Conservation (phyloP, 169 alveolate genomes). For the Cryptosporidium meleagridis region DNA sequence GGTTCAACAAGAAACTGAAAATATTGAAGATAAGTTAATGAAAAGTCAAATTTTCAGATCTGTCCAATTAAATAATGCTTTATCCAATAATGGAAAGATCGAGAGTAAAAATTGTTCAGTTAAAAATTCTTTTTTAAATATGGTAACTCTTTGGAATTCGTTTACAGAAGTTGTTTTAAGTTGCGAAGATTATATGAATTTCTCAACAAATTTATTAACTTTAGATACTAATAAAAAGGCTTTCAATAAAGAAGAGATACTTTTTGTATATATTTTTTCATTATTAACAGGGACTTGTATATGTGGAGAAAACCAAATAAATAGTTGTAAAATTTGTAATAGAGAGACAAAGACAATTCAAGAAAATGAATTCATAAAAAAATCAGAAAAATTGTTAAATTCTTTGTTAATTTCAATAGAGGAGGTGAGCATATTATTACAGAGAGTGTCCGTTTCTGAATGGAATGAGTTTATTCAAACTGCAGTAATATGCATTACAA, state of each 20-base stretch:
- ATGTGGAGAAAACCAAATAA: conserved; percentile 24
- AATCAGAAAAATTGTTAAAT: background rate
- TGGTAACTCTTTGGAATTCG: conserved; percentile 36
- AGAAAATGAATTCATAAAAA: background rate
- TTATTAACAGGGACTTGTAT: conserved; percentile 30
- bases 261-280: conserved; percentile 30
- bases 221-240: background rate
- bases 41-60: conserved; percentile 7
- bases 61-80: background rate
- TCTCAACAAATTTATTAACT: background rate
- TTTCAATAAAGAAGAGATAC: conserved; percentile 12
- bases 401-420: conserved; percentile 54
- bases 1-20: conserved; percentile 2
- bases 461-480: conserved; percentile 71
- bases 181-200: background rate
- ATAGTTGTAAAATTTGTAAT: conserved; percentile 7
- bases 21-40: background rate
- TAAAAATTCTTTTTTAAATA: conserved; percentile 37
- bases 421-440: conserved; percentile 52
- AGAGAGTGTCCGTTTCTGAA: conserved; percentile 43
- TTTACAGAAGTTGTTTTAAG: background rate
- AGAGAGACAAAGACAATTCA: background rate
- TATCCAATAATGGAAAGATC: background rate
- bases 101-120: background rate
- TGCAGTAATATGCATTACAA: conserved; percentile 32